Conservation (phyloP, 169 alveolate genomes). For the Sarcocystis neurona region DNA sequence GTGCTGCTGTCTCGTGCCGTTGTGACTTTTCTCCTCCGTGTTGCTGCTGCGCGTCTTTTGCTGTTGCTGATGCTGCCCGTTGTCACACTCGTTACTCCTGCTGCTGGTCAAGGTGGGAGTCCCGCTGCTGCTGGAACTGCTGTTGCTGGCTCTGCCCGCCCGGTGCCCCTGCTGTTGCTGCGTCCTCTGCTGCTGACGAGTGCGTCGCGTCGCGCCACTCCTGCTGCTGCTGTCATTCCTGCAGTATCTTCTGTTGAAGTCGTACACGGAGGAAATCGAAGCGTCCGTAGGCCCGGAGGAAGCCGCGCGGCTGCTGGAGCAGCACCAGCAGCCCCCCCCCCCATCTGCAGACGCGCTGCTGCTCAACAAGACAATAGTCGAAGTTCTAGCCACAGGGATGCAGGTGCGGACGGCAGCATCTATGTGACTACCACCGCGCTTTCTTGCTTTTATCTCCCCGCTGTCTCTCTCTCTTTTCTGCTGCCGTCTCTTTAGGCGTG, state of each 20-base stretch:
- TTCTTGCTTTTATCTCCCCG: neutral
- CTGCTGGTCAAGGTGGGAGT: neutral
- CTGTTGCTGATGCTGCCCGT: neutral
- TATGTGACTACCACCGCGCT: neutral
- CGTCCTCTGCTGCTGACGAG: neutral
- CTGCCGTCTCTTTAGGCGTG: neutral
- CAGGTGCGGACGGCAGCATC: neutral
- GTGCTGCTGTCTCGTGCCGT: too few species aligned
- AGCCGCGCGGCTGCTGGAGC: neutral
- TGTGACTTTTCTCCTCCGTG: neutral
- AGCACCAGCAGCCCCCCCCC: neutral
- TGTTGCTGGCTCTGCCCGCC: neutral
- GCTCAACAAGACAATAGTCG: conserved; percentile 36
- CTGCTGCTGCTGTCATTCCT: neutral
- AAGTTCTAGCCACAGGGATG: conserved; percentile 56
- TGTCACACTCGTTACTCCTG: neutral
- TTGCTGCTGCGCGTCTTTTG: neutral
- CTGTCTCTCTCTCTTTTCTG: neutral
- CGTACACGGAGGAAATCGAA: conserved; percentile 42
- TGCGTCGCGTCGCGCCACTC: neutral
- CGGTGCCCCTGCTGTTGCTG: too few species aligned
- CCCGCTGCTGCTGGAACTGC: neutral
- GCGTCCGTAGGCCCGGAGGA: conserved; percentile 25
- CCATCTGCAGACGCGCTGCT: conserved; percentile 21
- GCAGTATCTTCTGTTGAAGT: conserved; percentile 51